Evolutionary conservation across 176 grass and related monocot genomes (phyloP), one percentile per base, ranked within the genome.

Genomic region (Puya raimondii): DNA sequence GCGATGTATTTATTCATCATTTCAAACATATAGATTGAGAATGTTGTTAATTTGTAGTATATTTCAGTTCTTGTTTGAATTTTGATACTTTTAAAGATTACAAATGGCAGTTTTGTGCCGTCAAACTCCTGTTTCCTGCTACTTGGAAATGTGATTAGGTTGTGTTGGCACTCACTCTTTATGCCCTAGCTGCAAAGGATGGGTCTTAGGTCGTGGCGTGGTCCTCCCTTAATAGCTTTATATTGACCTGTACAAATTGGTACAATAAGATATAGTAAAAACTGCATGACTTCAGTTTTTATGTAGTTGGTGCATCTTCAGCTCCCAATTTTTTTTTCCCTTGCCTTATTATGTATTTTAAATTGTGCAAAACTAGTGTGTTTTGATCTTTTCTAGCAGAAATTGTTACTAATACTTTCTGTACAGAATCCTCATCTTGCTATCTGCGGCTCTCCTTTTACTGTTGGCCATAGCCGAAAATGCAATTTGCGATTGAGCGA

Each of bases 391-490:
- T 75, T 72, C 64, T 66, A 12, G 3, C 64, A 13, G 64, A 56
- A 8, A 12, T 73, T n/a, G 58, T 67, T 16, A 61, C 56, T 9
- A 61, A 79, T 51, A 54, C 79, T 70, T 75, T 64, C 48, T 80
- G 10, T 82, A n/a, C 78, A 97, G 93, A 82, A 90, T 85, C 93
- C 93, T 47, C 80, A 87, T 26, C 29, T 82, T 81, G 78, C 71
- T 73, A 92, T 97, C 68, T 77, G 20, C 50, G 22, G 74, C 67
- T 71, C 87, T 23, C 72, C 79, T 88, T 97, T 97, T 69, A 97
- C 89, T 72, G 67, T 97, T 66, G 93, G 93, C 64, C 77, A 92
- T 67, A 88, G 93, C 25, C 82, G 80, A 50, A 92, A 87, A 71
- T 77, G 81, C 80, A 83, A 97, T 80, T 68, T 97, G 77, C 85